Conservation (phyloP, 495 filamentous ascomycete species). For the Hypoxylon fragiforme region DNA sequence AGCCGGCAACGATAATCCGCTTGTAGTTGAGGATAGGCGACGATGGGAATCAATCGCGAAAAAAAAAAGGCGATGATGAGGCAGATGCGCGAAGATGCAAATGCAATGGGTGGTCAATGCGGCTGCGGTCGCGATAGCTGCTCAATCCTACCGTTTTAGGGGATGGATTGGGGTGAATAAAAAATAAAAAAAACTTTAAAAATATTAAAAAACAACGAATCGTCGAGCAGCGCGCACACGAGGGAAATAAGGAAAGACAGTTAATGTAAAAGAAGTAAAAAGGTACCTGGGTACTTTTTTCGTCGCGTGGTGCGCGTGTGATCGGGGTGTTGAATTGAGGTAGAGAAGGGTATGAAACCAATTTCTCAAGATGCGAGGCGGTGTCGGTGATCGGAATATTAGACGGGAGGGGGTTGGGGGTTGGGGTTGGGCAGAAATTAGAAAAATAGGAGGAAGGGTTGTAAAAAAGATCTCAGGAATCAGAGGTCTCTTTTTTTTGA, state of each 20-base stretch:
- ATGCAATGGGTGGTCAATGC: constrained; percentile 24
- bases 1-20: neutral
- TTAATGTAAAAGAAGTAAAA: constrained; percentile 10
- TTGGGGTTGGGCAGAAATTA: constrained; percentile 40
- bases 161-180: constrained; percentile 23
- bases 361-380: constrained; percentile 36
- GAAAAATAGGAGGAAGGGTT: constrained; percentile 45
- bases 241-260: constrained; percentile 21
- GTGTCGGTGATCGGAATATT: constrained; percentile 39
- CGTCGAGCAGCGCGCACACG: constrained; percentile 25
- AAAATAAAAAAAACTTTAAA: constrained; percentile 25
- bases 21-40: constrained; percentile 13
- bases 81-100: neutral
- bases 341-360: constrained; percentile 22
- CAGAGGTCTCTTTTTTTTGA: constrained; percentile 40
- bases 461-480: constrained; percentile 41
- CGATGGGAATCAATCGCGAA: too few relatives aligned
- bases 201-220: constrained; percentile 31
- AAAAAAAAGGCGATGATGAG: constrained; percentile 18
- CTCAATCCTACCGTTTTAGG: constrained; percentile 31
- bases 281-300: constrained; percentile 33
- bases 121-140: constrained; percentile 21
- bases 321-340: constrained; percentile 10
- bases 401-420: constrained; percentile 34
- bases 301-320: constrained; percentile 32